Percentiles rank a stretch among this genome's conserved stretches.
Evolutionary conservation across 257 asterid species (phyloP).

Genomic region (Fraxinus anomala): DNA sequence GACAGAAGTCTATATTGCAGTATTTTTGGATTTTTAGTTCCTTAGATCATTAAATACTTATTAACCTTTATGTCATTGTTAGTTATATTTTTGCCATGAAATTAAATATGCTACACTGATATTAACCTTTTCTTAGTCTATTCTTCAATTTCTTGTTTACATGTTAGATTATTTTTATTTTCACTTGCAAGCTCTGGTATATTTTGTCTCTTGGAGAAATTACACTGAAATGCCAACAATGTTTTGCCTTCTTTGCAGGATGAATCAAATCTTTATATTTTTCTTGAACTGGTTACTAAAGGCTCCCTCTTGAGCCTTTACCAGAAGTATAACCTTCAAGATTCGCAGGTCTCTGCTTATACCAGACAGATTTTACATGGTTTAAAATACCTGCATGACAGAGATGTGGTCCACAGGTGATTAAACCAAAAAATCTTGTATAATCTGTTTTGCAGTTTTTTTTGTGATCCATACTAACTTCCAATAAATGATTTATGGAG

Average conservation of each 20-base stretch:
- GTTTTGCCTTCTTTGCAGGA: slow-evolving; percentile 50
- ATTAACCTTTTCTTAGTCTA: background rate
- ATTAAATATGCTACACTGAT: background rate
- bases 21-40: background rate
- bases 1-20: background rate
- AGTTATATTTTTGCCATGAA: background rate
- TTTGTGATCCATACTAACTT: background rate
- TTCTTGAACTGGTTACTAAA: slow-evolving; percentile 81
- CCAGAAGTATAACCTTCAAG: slow-evolving; percentile 72
- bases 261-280: slow-evolving; percentile 78
- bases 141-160: slow-evolving; percentile 7
- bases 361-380: slow-evolving; percentile 95
- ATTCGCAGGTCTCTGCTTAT: slow-evolving; percentile 76
- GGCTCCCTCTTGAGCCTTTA: slow-evolving; percentile 87
- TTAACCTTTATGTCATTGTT: background rate
- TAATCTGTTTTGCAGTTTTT: slow-evolving; percentile 10
- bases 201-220: slow-evolving; percentile 18
- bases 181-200: background rate
- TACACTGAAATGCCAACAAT: slow-evolving; percentile 26
- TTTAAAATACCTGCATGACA: slow-evolving; percentile 85
- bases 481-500: background rate
- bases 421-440: background rate
- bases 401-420: slow-evolving; percentile 90
- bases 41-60: background rate
- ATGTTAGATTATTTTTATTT: slow-evolving; percentile 1